Base-by-base conservation (phyloP, 2,329 filamentous ascomycete species). In the Chalara sp. region DNA sequence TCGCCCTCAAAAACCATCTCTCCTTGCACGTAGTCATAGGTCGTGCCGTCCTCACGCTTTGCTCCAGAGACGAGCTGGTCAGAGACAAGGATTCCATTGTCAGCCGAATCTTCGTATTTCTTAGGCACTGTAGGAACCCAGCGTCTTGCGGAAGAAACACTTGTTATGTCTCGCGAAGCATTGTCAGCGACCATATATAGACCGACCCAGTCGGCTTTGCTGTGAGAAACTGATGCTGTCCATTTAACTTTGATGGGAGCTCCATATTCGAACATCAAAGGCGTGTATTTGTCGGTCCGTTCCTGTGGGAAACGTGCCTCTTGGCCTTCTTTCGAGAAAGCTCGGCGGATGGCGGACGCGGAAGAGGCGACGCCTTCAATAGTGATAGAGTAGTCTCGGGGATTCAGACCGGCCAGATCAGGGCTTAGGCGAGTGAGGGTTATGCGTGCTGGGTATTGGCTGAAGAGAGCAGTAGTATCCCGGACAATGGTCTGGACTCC, bases 161-260 rank as follows among this genome's bases (percentile, higher is more conserved):
- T 84, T 2, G 93, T 96, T 11, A 85, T 74, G 39, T 96, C 88
- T 40, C 92, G 82, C 6, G 88, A 93, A 6, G 83, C 80, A 64
- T 96, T 99, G 69, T 97, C 92, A 3, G 89, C 90, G 3, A 99
- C 89, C 80, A 91, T 90, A 73, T 97, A 99, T 5, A 99, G 76
- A 4, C 92, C 92, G 48, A 99, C 84, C 93, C 93, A 99, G 68
- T 99, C 93, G 62, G 86, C 87, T 66, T 87, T 90, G 70, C 84
- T 85, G 69, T 97, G 93, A 57, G 90, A 88, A 37, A 83, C 76
- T 0, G 93, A 92, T 0, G 92, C 93, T 31, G 81, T 87, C 93
- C 93, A 99, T 60, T 81, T 87, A 56, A 97, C 88, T 58, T 80
- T 86, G 66, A 99, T 88, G 0, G 93, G 90, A 1, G 90, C 80